Evolutionary conservation across 192 early-diverging fungal species (phyloP).

Genomic region (Blastocladiella britannica): DNA sequence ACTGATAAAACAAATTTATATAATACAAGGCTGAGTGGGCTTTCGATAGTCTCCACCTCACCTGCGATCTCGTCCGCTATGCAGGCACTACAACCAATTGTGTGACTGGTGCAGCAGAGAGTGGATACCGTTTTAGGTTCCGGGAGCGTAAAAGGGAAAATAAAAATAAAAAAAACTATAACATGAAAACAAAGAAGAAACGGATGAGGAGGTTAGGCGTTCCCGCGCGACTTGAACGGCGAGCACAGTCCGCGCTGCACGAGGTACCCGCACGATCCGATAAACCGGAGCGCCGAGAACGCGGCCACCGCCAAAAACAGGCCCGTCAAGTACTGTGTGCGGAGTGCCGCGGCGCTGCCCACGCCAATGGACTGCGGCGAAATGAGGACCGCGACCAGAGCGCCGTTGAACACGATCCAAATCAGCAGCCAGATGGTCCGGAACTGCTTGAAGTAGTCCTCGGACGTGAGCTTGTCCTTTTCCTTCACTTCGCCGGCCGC

Average conservation of each 20-base stretch:
- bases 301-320: constrained; percentile 59
- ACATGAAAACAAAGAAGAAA: neutral
- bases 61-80: no score
- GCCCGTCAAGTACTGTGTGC: constrained; percentile 25
- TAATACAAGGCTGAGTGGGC: no score
- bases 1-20: no score
- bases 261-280: constrained; percentile 43
- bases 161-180: neutral
- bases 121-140: no score
- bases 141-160: no score
- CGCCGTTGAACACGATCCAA: constrained; percentile 61
- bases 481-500: neutral
- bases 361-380: constrained; percentile 11
- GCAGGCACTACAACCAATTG: no score
- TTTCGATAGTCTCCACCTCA: no score
- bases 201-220: neutral
- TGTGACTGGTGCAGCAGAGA: no score
- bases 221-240: neutral
- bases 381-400: constrained; percentile 43
- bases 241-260: constrained; percentile 8
- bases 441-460: constrained; percentile 70
- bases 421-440: constrained; percentile 49
- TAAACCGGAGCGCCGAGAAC: constrained; percentile 42
- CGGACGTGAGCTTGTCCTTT: constrained; percentile 14
- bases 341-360: constrained; percentile 12